phyloP scores from a whole-genome alignment of 768 basidiomycete species.

The Phylloporus rhodoxanthus region DNA sequence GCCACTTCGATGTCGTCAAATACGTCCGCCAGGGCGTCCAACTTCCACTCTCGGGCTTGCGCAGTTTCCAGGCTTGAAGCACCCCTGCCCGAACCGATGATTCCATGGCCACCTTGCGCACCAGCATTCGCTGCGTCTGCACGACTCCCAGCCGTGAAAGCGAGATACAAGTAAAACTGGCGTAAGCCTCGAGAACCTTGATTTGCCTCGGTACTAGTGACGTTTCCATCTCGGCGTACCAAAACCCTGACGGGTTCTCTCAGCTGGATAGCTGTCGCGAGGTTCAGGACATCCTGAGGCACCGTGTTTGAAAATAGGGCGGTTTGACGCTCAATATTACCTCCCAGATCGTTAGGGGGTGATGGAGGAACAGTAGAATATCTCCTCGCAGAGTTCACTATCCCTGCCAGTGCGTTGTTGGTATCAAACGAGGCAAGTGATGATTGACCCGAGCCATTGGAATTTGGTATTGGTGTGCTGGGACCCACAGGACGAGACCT shows the following conservation, averaged over 20 bases:
- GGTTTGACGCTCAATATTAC: constrained; percentile 76
- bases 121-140: constrained; percentile 44
- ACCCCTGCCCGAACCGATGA: constrained; percentile 89
- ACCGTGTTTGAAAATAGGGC: constrained; percentile 98
- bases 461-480: constrained; percentile 30
- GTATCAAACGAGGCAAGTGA: constrained; percentile 47
- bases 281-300: constrained; percentile 94
- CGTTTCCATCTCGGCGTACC: constrained; percentile 85
- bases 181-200: constrained; percentile 80
- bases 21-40: constrained; percentile 85
- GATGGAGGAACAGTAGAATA: constrained; percentile 52
- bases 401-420: constrained; percentile 29
- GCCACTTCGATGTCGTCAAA: constrained; percentile 80
- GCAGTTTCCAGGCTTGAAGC: constrained; percentile 75
- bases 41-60: constrained; percentile 90
- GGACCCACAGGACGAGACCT: constrained; percentile 53
- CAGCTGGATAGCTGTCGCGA: constrained; percentile 88
- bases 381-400: constrained; percentile 44
- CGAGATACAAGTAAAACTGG: constrained; percentile 94
- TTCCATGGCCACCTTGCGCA: constrained; percentile 61
- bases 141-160: constrained; percentile 84
- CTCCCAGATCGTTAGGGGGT: constrained; percentile 37
- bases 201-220: constrained; percentile 59
- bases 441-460: constrained; percentile 31
- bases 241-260: constrained; percentile 97